Base-by-base conservation (phyloP, 495 filamentous ascomycete species). In the Penicillium maclennaniae region DNA sequence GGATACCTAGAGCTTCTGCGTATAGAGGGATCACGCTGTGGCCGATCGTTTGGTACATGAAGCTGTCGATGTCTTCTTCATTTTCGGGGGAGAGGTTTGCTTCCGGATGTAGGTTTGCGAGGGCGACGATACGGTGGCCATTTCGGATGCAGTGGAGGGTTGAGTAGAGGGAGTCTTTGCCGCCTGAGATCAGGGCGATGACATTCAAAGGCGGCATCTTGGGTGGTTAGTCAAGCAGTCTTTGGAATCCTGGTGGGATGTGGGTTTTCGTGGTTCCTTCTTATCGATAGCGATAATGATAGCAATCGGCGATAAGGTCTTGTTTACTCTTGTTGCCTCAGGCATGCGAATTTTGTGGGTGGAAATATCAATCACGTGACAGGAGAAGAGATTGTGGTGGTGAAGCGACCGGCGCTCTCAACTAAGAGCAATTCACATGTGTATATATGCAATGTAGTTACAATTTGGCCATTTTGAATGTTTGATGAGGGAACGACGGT, bases 1-100 rank as follows among this genome's bases (percentile, higher is more conserved):
- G 92, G 27, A 96, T 71, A 2, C 75, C 78, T 4, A 96, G 83
- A 2, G 88, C 89, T 27, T 79, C 59, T 53, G 84, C 82, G 67
- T 96, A 97, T 17, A 95, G 79, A 6, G 92, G 93, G 44, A 97
- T 87, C 17, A 97, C 71, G 47, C 77, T 76, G 71, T 97, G 92
- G 37, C 93, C 93, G 46, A 95, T 88, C 1, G 95, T 97, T 74
- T 98, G 93, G 78, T 97, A 98, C 93, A 98, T 97, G 83, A 90
- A 96, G 77, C 89, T 95, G 71, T 98, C 87, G 58, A 93, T 79
- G 69, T 95, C 91, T 53, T 84, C 75, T 52, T 27, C 19, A 45
- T 45, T 21, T n/a, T 41, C 6, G 7, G 41, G 16, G 4, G 45
- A 43, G 26, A 44, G 10, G 26, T 38, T 49, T 7, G 45, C 50